Evolutionary conservation across 1,284 basidiomycete species (phyloP).

Genomic region (Cryptococcus sp.): DNA sequence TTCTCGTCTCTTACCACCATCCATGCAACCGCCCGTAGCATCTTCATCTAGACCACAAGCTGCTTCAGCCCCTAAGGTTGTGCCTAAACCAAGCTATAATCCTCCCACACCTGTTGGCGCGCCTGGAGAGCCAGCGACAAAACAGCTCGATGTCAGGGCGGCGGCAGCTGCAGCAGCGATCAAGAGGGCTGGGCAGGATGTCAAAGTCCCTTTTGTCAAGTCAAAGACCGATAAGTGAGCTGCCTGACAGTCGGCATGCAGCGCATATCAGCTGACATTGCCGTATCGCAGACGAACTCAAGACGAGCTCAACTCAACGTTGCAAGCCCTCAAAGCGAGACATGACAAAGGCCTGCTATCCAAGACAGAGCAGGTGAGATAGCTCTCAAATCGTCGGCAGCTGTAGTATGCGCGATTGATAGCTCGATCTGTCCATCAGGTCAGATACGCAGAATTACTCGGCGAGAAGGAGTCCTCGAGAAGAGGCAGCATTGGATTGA

Average conservation of each 20-base stretch:
- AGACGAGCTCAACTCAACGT: constrained; percentile 42
- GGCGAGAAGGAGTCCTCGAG: constrained; percentile 35
- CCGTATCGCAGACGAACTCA: constrained; percentile 37
- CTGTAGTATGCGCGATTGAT: neutral
- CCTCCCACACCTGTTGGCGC: too few relatives aligned
- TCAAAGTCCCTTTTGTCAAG: constrained; percentile 51
- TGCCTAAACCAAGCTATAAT: constrained; percentile 5
- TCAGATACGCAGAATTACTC: constrained; percentile 51
- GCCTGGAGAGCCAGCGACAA: neutral
- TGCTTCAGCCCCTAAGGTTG: neutral
- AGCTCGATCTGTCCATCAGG: constrained; percentile 19
- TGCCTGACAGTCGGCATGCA: neutral
- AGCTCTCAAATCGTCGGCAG: neutral
- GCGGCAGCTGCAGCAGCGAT: constrained; percentile 48
- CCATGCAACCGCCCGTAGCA: constrained; percentile 12
- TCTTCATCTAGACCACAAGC: constrained; percentile 10
- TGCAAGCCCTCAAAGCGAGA: constrained; percentile 48
- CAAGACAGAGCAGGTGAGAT: constrained; percentile 53
- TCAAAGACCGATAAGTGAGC: constrained; percentile 49
- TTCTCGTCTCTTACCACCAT: constrained; percentile 32
- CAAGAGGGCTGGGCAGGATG: constrained; percentile 48
- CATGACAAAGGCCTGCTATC: constrained; percentile 51
- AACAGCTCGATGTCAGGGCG: constrained; percentile 37
- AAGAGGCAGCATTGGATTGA: neutral
- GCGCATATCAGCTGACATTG: constrained; percentile 3